Base-by-base conservation (phyloP, 805 yeast genomes). In the Pichia exigua region DNA sequence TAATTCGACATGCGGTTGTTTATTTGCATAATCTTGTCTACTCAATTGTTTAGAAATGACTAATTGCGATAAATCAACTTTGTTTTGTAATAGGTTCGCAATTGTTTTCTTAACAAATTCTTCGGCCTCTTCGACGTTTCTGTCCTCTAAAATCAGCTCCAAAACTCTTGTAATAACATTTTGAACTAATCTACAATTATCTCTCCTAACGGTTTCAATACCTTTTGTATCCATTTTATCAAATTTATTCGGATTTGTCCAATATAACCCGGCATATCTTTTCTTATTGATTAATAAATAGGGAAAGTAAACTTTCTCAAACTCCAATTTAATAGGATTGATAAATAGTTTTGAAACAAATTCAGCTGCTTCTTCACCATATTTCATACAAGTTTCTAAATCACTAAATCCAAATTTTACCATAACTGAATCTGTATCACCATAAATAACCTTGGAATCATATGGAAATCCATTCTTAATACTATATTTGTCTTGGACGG, bases 371-470 rank as follows among this genome's bases (percentile, higher is more conserved):
- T 92, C 96, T 60, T 90, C 86, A 7, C 99, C 99, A 51, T 90
- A 65, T 49, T 78, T 75, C 99, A 94, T 95, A 58, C 96, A 87
- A 30, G 85, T 85, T 50, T 75, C 82, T 56, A 92, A 67, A 62
- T 89, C 95, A 11, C 74, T 72, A 32, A 82, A 80, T 2, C 99
- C 99, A 72, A 94, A 94, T 64, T 89, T 91, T 44, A 94, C 97
- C 99, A 94, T 95, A 18, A 94, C 99, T 10, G 99, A 95, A 77
- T 94, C 99, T 0, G 99, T 94, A 69, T 94, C 99, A 74, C 99
- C 99, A 65, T 94, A 94, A 42, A 94, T 85, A 55, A 94, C 99
- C 58, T 85, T 79, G 0, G 98, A 83, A 70, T 94, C 95, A 63
- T 76, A 82, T n/a, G 78, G 75, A 61, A 75, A 85, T 1, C 98